Conservation (phyloP, 164 flowering plant species). For the Vitis rupestris region DNA sequence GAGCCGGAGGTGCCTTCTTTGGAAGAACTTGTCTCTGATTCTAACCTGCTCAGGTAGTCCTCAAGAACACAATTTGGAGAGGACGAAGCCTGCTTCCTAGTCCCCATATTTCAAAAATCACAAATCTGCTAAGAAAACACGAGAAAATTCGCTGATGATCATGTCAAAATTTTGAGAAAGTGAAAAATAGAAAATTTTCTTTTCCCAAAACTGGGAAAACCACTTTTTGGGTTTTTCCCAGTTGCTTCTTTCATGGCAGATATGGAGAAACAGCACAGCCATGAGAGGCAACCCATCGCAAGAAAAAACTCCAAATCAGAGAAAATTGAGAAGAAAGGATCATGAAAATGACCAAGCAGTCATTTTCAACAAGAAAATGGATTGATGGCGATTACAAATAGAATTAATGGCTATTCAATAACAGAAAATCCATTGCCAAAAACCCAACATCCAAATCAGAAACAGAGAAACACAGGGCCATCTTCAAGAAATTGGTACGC, state of each 20-base stretch:
- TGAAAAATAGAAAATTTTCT: not conserved
- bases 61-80: conserved; percentile 65
- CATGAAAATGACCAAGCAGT: too few species aligned
- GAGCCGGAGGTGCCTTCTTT: conserved; percentile 31
- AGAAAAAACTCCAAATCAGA: too few species aligned
- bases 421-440: not conserved
- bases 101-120: conserved; percentile 7
- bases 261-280: too few species aligned
- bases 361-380: too few species aligned
- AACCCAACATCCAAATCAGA: not conserved
- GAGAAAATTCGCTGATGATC: not conserved
- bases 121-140: not conserved
- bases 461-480: not conserved
- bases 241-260: too few species aligned
- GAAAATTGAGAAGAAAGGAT: too few species aligned
- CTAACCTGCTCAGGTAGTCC: conserved; percentile 44
- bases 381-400: too few species aligned
- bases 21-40: conserved; percentile 40
- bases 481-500: not conserved
- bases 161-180: not conserved
- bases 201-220: not conserved
- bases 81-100: conserved; percentile 21
- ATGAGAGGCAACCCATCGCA: too few species aligned
- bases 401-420: too few species aligned
- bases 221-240: not conserved